Evolutionary conservation across 2,329 filamentous ascomycete species (phyloP).

Genomic region (Verticillium nubilum): DNA sequence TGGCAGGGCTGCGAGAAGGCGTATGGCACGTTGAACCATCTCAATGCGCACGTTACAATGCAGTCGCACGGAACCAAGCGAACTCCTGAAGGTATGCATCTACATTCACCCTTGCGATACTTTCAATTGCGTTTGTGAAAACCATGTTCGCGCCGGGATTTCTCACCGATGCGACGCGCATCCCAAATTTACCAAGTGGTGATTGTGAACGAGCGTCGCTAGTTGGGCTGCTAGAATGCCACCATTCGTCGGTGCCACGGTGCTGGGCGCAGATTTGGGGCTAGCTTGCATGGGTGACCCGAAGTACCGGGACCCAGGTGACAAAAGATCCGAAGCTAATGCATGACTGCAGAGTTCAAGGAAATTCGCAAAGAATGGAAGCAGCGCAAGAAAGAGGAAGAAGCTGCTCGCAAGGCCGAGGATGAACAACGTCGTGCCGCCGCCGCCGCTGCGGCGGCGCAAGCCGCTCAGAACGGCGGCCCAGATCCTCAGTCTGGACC

Average conservation of each 20-base stretch:
- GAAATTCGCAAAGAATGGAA: slow-evolving; percentile 99
- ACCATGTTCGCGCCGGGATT: too few species aligned
- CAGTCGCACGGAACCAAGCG: slow-evolving; percentile 93
- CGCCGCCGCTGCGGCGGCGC: slow-evolving; percentile 37
- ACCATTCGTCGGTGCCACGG: background rate
- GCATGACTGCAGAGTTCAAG: slow-evolving; percentile 73
- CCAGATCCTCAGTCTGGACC: slow-evolving; percentile 39
- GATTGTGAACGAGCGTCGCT: background rate
- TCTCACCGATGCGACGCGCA: too few species aligned
- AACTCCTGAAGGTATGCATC: slow-evolving; percentile 83
- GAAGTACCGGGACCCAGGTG: slow-evolving; percentile 17
- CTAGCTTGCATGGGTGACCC: slow-evolving; percentile 41
- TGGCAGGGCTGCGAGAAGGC: slow-evolving; percentile 99
- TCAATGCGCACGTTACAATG: slow-evolving; percentile 99
- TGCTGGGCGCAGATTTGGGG: slow-evolving; percentile 20
- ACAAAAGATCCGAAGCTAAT: slow-evolving; percentile 12
- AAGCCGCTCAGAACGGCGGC: slow-evolving; percentile 46
- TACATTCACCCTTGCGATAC: background rate
- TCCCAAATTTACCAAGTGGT: background rate
- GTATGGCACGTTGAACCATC: slow-evolving; percentile 92
- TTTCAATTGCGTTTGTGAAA: too few species aligned
- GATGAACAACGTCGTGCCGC: slow-evolving; percentile 70
- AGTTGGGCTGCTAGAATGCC: background rate
- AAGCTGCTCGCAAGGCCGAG: slow-evolving; percentile 80
- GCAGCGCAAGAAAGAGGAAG: slow-evolving; percentile 98